phyloP scores from a whole-genome alignment of 495 filamentous ascomycete species.

The Aspergillus heteromorphus region DNA sequence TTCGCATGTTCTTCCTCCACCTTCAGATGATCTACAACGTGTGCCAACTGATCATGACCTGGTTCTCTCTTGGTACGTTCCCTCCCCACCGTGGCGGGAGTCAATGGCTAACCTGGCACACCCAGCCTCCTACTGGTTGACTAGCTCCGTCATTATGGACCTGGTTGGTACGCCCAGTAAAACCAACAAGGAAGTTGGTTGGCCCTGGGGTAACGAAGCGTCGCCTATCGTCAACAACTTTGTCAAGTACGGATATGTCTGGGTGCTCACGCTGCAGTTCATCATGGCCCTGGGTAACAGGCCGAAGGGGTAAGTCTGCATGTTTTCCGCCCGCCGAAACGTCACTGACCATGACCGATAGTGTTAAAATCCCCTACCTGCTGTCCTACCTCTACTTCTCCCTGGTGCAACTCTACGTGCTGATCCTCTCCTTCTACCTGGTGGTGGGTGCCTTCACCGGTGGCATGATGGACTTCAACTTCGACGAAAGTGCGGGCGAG shows the following conservation, averaged over 20 bases:
- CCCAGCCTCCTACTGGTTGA: constrained; percentile 81
- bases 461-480: constrained; percentile 48
- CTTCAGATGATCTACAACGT: constrained; percentile 92
- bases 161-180: constrained; percentile 70
- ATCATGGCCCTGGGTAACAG: constrained; percentile 92
- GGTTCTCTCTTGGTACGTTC: constrained; percentile 82
- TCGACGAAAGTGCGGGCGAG: constrained; percentile 39
- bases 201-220: constrained; percentile 78
- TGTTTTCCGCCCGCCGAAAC: background rate
- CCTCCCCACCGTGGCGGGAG: background rate
- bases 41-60: constrained; percentile 80
- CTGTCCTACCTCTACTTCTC: constrained; percentile 83
- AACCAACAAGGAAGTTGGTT: constrained; percentile 41
- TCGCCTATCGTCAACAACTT: constrained; percentile 88
- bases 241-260: constrained; percentile 87
- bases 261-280: constrained; percentile 86
- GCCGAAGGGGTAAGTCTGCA: constrained; percentile 72
- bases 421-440: constrained; percentile 81
- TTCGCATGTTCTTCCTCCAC: constrained; percentile 96
- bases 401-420: constrained; percentile 80
- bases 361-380: constrained; percentile 54
- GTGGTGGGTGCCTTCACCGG: constrained; percentile 73
- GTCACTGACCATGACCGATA: background rate
- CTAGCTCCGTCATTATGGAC: constrained; percentile 93
- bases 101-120: constrained; percentile 8